Conservation (phyloP, 139 green algal genomes). For the Tetradesmus lagerheimii region DNA sequence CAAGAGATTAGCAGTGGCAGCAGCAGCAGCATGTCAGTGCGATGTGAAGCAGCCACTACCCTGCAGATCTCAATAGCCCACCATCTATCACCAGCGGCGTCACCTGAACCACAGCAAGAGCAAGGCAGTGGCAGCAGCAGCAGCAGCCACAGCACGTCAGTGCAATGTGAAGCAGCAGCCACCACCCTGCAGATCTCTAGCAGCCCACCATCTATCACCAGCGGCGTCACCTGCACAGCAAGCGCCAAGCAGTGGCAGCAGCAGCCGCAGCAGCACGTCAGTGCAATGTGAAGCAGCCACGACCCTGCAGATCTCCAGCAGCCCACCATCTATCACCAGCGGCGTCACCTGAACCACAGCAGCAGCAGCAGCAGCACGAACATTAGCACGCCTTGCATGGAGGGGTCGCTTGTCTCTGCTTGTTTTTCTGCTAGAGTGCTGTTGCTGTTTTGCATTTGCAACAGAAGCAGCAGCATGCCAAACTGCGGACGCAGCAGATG, state of each 20-base stretch:
- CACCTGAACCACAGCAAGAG: no score
- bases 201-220: constrained; percentile 46
- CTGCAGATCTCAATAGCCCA: constrained; percentile 38
- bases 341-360: background rate
- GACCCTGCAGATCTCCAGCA: no score
- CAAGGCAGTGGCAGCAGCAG: background rate
- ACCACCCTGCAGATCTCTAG: constrained; percentile 39
- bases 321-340: background rate
- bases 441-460: background rate
- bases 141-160: background rate
- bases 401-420: no score
- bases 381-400: no score
- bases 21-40: background rate
- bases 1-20: no score
- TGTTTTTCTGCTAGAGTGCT: no score
- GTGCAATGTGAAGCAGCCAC: no score
- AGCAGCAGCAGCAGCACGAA: background rate
- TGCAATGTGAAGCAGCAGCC: background rate
- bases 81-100: constrained; percentile 15
- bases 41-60: constrained; percentile 30
- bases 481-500: no score
- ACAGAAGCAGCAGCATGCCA: background rate
- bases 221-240: constrained; percentile 24
- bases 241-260: background rate
- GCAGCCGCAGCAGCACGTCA: background rate